A percentile compares a stretch with the other conserved stretches of the same genome.
Evolutionary conservation across 305 asterid genomes (phyloP).

Genomic region (Fraxinus angustifolia): DNA sequence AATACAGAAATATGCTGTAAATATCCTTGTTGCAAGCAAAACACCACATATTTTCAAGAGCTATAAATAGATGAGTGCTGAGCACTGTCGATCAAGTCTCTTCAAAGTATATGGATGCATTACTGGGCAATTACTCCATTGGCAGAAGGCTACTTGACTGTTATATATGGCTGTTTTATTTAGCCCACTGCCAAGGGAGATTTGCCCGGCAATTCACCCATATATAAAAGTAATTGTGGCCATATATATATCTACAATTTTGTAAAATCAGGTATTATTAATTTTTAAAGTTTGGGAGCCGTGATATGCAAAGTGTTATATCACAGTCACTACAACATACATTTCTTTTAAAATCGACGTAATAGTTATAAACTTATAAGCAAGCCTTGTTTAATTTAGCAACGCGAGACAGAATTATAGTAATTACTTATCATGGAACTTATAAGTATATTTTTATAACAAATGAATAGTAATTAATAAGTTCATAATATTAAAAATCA

Average conservation of each 20-base stretch:
- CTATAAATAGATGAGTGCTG: background rate
- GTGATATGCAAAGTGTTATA: background rate
- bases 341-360: too few relatives aligned
- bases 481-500: background rate
- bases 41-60: background rate
- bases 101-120: constrained; percentile 2
- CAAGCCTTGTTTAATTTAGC: background rate
- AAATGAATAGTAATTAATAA: background rate
- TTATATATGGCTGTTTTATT: background rate
- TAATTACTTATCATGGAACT: background rate
- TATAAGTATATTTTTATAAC: too few relatives aligned
- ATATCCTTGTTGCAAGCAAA: background rate
- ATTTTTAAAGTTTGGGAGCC: background rate
- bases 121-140: constrained; percentile 20
- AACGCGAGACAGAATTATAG: background rate
- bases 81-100: background rate
- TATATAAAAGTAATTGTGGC: background rate
- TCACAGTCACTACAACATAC: background rate
- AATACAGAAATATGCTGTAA: background rate
- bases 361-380: background rate
- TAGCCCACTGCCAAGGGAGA: constrained; percentile 22
- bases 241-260: background rate
- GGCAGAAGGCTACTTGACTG: background rate
- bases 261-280: background rate
- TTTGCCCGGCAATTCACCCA: constrained; percentile 21